Percentiles rank a stretch among this genome's conserved stretches.
Evolutionary conservation across 352 stramenopile genomes (phyloP).

Genomic region (Globisporangium apiculatum): DNA sequence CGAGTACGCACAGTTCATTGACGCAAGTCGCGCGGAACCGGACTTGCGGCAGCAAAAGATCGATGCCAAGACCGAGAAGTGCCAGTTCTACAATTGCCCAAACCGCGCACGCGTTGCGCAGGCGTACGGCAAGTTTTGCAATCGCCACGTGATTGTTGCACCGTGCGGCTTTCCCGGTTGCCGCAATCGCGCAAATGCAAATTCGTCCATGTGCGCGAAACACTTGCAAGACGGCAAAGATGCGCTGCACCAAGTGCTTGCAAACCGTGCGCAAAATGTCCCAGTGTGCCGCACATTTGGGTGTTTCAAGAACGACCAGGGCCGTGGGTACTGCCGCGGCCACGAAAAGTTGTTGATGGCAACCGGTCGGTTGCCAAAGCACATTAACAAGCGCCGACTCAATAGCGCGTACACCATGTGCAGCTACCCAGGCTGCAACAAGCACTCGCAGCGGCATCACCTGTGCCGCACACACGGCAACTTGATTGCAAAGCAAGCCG

Average conservation of each 20-base stretch:
- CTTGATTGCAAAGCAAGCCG: conserved; percentile 63
- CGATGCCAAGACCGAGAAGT: conserved; percentile 59
- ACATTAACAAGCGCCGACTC: conserved; percentile 79
- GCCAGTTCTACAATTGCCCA: conserved; percentile 65
- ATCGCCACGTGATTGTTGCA: conserved; percentile 79
- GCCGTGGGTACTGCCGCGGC: conserved; percentile 72
- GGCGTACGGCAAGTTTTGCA: conserved; percentile 80
- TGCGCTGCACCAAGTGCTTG: conserved; percentile 54
- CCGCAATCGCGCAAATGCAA: conserved; percentile 58
- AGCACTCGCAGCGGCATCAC: conserved; percentile 81
- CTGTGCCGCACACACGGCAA: conserved; percentile 84
- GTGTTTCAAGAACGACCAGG: conserved; percentile 88
- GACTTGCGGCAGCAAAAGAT: conserved; percentile 54
- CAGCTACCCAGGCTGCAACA: conserved; percentile 74
- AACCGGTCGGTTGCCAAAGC: conserved; percentile 56
- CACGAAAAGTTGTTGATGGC: conserved; percentile 86
- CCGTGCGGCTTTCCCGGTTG: conserved; percentile 83
- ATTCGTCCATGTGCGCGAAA: conserved; percentile 65
- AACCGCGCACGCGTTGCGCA: conserved; percentile 76
- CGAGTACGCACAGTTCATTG: conserved; percentile 35
- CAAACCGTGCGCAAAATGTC: conserved; percentile 63
- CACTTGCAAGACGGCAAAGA: conserved; percentile 67
- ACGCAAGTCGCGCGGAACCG: conserved; percentile 28
- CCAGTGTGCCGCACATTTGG: conserved; percentile 65
- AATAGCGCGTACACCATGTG: conserved; percentile 89